Base-by-base conservation (phyloP, 176 grass and related monocot species). In the Musa troglodytarum region DNA sequence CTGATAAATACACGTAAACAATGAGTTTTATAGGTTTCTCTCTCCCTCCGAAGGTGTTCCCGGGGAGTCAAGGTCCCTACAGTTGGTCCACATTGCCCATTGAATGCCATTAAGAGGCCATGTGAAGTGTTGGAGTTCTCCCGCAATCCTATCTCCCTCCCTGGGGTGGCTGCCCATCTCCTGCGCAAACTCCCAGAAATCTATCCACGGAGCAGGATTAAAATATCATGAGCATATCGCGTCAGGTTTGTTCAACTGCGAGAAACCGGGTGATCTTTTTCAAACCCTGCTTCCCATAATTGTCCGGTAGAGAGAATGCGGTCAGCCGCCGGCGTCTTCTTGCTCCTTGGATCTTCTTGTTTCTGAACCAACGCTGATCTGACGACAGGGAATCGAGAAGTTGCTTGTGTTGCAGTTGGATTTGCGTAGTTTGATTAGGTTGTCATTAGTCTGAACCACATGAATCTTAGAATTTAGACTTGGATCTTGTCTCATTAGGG, bases 61-160 rank as follows among this genome's bases (percentile, higher is more conserved):
- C 5, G 7, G 10, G 10, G 13, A 14, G 10, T 26, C 43, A 70
- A 21, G 49, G 21, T 52, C 28, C 67, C 15, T 70, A 51, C 43
- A 50, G 20, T 50, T 50, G 49, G 34, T 75, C 25, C 53, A 49
- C 16, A 11, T 58, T 58, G 1, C 72, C 72, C 8, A 58, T 50
- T 74, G 9, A 75, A 59, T 25, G 55, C 15, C 73, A 75, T 75
- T 75, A 57, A 75, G 53, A 75, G 25, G 73, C 73, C 73, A 75
- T 59, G 73, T 75, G 73, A 75, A 16, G 54, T 70, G 34, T 70
- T 70, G 68, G 49, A 51, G 49, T 70, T 21, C 16, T 20, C 68
- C 11, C 68, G 13, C 49, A 12, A 8, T 51, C 68, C 68, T 11
- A 50, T 51, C 34, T 70, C 68, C 21, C 4, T 34, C 4, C 63